These are phyloP conservation scores for Plasmodium knowlesi DNA, from an alignment of 169 alveolate genomes.

Conservation along the genomic window DNA sequence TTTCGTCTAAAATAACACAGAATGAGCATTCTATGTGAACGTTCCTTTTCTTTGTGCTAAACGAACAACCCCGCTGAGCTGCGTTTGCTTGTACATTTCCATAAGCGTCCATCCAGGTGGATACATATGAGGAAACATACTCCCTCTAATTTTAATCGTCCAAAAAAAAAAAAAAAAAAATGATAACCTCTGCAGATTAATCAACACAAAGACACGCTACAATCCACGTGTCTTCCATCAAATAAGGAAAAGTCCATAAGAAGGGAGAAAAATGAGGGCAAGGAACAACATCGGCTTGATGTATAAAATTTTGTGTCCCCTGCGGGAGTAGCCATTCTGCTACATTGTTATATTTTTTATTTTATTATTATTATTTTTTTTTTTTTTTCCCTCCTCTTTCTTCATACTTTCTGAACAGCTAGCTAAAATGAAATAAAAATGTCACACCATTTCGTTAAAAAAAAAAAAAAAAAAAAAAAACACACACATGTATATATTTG, in stretches of 20 bases:
- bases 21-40: not conserved
- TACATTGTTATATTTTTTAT: not conserved
- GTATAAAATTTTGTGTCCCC: not conserved
- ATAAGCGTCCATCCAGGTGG: not conserved
- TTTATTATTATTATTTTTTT: too few species aligned
- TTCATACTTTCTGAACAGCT: not conserved
- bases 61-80: not conserved
- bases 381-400: too few species aligned
- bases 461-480: slow-evolving; percentile 10
- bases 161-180: not conserved
- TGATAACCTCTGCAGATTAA: not conserved
- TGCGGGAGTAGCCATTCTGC: not conserved
- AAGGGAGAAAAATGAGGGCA: not conserved
- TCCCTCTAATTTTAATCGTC: not conserved
- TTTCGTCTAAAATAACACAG: not conserved
- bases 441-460: not conserved
- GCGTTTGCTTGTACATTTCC: not conserved
- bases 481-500: not conserved
- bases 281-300: not conserved
- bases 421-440: not conserved
- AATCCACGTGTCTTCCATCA: not conserved
- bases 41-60: not conserved
- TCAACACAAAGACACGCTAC: not conserved
- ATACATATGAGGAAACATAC: not conserved
- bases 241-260: not conserved